Conservation (phyloP, 2,329 filamentous ascomycete genomes). For the Xylaria arbuscula region DNA sequence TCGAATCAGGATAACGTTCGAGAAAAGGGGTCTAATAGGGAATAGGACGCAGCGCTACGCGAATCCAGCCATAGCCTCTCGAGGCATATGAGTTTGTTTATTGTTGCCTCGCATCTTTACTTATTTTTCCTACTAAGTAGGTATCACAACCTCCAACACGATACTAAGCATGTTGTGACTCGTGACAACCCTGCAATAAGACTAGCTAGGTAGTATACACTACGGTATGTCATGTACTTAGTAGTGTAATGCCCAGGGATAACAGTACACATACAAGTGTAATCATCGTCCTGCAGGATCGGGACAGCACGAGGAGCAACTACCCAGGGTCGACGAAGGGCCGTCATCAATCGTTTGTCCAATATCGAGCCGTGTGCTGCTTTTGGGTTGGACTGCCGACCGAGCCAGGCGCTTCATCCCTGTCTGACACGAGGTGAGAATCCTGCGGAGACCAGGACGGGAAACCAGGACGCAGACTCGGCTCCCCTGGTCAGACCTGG, state of each 20-base stretch:
- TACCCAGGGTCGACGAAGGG: slow-evolving; percentile 15
- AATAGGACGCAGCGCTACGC: slow-evolving; percentile 12
- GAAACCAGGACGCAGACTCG: slow-evolving; percentile 9
- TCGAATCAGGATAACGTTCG: slow-evolving; percentile 26
- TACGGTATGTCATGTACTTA: too few species aligned
- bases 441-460: slow-evolving; percentile 30
- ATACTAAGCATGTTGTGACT: too few species aligned
- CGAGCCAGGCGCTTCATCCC: slow-evolving; percentile 35
- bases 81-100: not conserved
- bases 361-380: slow-evolving; percentile 27
- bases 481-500: slow-evolving; percentile 5
- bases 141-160: too few species aligned
- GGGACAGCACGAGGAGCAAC: slow-evolving; percentile 14
- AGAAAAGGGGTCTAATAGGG: slow-evolving; percentile 19
- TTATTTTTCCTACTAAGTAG: too few species aligned
- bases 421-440: slow-evolving; percentile 40
- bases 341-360: slow-evolving; percentile 18
- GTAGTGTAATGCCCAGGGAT: too few species aligned
- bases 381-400: slow-evolving; percentile 39
- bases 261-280: slow-evolving; percentile 11
- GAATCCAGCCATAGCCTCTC: not conserved
- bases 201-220: too few species aligned
- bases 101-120: not conserved
- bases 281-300: slow-evolving; percentile 27
- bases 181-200: too few species aligned